A percentile compares a stretch with the other conserved stretches of the same genome.
phyloP scores from a whole-genome alignment of 2,329 filamentous ascomycete species.

The Atkinsonella hypoxylon region DNA sequence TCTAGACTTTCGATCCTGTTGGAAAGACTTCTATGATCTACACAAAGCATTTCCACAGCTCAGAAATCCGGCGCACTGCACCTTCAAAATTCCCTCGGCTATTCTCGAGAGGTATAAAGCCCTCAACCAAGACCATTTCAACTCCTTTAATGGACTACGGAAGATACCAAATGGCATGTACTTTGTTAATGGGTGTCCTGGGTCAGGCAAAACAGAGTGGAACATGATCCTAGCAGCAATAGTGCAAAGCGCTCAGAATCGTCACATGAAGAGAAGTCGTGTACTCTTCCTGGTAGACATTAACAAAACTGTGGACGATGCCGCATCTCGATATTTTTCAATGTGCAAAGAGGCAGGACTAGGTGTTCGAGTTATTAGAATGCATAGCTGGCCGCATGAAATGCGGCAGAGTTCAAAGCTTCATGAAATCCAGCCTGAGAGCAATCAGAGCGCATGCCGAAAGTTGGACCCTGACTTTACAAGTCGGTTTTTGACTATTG shows the following conservation, averaged over 20 bases:
- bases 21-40: slow-evolving; percentile 14
- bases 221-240: slow-evolving; percentile 29
- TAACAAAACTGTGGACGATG: slow-evolving; percentile 34
- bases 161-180: slow-evolving; percentile 29
- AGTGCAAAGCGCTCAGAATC: slow-evolving; percentile 18
- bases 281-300: slow-evolving; percentile 35
- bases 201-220: slow-evolving; percentile 36
- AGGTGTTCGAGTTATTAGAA: slow-evolving; percentile 22
- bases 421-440: slow-evolving; percentile 8
- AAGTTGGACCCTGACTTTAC: slow-evolving; percentile 20
- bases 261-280: slow-evolving; percentile 15
- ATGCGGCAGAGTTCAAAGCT: slow-evolving; percentile 19
- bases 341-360: slow-evolving; percentile 25
- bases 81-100: slow-evolving; percentile 12
- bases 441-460: too few species aligned
- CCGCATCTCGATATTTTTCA: slow-evolving; percentile 27
- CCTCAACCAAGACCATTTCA: slow-evolving; percentile 26
- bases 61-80: slow-evolving; percentile 12
- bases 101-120: slow-evolving; percentile 18
- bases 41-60: slow-evolving; percentile 22
- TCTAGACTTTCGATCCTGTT: slow-evolving; percentile 15
- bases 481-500: slow-evolving; percentile 20
- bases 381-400: slow-evolving; percentile 29
- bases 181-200: slow-evolving; percentile 34
- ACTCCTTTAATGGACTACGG: slow-evolving; percentile 22